Base-by-base conservation (phyloP, 2,329 filamentous ascomycete species). In the Colletotrichum limetticola region DNA sequence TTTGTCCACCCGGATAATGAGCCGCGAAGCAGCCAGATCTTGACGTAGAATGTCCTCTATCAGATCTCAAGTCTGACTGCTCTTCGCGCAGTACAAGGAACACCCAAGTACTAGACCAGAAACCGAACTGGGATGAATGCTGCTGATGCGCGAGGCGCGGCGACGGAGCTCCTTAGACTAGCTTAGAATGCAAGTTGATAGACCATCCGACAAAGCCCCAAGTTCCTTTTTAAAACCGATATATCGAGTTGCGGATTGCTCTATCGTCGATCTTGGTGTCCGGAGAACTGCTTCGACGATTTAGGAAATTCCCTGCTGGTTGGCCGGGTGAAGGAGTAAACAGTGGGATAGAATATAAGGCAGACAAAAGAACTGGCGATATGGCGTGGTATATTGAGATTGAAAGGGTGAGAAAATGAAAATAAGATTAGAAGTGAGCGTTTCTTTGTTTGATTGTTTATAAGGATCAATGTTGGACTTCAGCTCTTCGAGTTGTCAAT, bases 71-170 rank as follows among this genome's bases (percentile, higher is more conserved):
- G 26, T 53, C 16, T 56, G 28, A n/a, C 16, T 28, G 19, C 35
- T 24, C 24, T 56, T 26, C 6, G 11, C 8, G 16, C 26, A 30
- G 58, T 68, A 53, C 67, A 73, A 71, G 61, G 66, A 53, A 57
- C 12, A 73, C 56, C 66, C 71, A 71, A 65, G 66, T 46, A 71
- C 19, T 61, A 28, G 26, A 30, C 56, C 24, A 49, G 35, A 22
- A 6, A n/a, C 37, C 30, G 35, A 32, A 24, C 67, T 37, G 56
- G 67, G 67, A 73, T 73, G 60, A 71, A 66, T 62, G 71, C 61
- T 73, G 71, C 46, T 26, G 22, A 3, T 42, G 57, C n/a, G 53
- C 35, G 5, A 37, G 35, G 61, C 46, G 19, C 61, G 19, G 35
- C 22, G 30, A 24, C 24, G 59, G 16, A 49, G n/a, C 30, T 19